These are phyloP conservation scores for Camelina sativa DNA, from an alignment of 345 rosid species.

Conservation along the genomic window DNA sequence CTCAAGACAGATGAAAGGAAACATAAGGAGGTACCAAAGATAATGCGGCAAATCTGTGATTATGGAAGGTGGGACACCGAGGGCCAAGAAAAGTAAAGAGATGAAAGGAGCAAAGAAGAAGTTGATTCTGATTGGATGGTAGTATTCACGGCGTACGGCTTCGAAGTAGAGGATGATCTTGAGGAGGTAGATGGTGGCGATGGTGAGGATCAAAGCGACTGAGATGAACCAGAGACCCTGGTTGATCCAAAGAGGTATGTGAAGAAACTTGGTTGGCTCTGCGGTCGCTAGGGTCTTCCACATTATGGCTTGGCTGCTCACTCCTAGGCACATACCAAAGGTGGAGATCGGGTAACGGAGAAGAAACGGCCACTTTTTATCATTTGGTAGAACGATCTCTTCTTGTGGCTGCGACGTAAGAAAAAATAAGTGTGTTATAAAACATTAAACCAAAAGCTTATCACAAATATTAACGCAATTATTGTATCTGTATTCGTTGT, in stretches of 20 bases:
- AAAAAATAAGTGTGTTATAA: neutral
- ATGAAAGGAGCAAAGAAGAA: slow-evolving; percentile 94
- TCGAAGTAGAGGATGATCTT: slow-evolving; percentile 71
- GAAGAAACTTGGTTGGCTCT: slow-evolving; percentile 64
- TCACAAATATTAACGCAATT: too few species aligned
- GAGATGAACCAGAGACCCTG: slow-evolving; percentile 65
- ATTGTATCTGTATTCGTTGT: too few species aligned
- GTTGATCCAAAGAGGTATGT: slow-evolving; percentile 52
- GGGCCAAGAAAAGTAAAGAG: slow-evolving; percentile 70
- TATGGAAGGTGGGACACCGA: slow-evolving; percentile 68
- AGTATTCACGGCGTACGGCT: slow-evolving; percentile 83
- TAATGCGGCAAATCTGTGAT: slow-evolving; percentile 43
- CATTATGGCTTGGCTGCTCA: slow-evolving; percentile 86
- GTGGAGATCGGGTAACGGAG: slow-evolving; percentile 74
- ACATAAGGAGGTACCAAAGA: slow-evolving; percentile 82
- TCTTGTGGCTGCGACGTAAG: slow-evolving; percentile 60
- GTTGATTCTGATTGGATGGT: slow-evolving; percentile 84
- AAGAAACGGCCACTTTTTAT: slow-evolving; percentile 81
- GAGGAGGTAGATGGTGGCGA: slow-evolving; percentile 56
- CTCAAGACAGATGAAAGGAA: slow-evolving; percentile 71
- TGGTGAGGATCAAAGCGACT: slow-evolving; percentile 50
- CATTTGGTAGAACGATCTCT: slow-evolving; percentile 70
- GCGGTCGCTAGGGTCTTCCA: slow-evolving; percentile 77
- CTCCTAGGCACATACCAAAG: slow-evolving; percentile 89
- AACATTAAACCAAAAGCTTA: neutral